These are phyloP conservation scores for Candida gigantensis DNA, from an alignment of 1,139 yeast genomes.

Conservation along the genomic window DNA sequence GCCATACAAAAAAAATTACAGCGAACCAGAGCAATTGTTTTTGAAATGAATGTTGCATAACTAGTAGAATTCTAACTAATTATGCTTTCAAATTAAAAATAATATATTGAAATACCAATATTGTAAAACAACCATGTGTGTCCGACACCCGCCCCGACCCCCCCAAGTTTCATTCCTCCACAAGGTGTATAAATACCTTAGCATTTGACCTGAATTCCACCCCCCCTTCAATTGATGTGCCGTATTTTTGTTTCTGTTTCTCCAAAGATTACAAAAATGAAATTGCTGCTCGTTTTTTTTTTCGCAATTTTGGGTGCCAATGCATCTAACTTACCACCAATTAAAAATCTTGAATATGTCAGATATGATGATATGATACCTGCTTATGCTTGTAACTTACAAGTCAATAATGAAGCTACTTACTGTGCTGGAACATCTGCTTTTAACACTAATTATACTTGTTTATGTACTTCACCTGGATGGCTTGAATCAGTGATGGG, in stretches of 20 bases:
- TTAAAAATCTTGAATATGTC: conserved; percentile 6
- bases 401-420: conserved; percentile 16
- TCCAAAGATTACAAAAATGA: conserved; percentile 1
- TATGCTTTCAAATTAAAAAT: no score
- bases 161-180: no score
- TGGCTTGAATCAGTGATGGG: conserved; percentile 20
- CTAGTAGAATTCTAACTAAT: no score
- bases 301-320: conserved; percentile 4
- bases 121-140: no score
- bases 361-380: conserved; percentile 8
- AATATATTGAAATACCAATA: no score
- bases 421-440: conserved; percentile 15
- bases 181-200: not conserved
- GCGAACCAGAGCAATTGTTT: not conserved
- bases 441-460: conserved; percentile 9
- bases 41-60: conserved; percentile 1
- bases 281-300: not conserved
- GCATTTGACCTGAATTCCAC: no score
- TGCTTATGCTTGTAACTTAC: conserved; percentile 20
- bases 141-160: no score
- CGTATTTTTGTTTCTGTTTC: no score
- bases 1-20: no score
- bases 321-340: conserved; percentile 8
- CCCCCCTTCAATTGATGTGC: no score
- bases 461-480: conserved; percentile 15